Evolutionary conservation across 192 early-diverging fungal species (phyloP).

Genomic region (Coemansia nantahalensis): DNA sequence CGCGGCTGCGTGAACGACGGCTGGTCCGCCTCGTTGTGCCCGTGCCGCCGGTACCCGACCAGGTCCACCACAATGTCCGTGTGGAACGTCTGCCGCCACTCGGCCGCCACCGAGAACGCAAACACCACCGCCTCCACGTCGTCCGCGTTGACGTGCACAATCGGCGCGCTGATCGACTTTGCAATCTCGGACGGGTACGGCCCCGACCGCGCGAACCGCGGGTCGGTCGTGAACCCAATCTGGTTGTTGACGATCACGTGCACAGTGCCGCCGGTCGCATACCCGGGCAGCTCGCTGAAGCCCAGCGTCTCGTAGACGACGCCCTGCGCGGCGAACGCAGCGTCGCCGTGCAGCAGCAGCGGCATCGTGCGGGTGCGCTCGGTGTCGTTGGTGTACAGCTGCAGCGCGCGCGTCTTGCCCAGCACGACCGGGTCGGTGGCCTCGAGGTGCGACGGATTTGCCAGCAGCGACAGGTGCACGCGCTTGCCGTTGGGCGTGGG

Average conservation of each 20-base stretch:
- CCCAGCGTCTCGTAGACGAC: constrained; percentile 97
- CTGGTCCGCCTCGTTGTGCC: constrained; percentile 99
- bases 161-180: constrained; percentile 94
- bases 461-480: constrained; percentile 94
- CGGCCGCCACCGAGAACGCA: constrained; percentile 90
- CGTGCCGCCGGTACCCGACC: constrained; percentile 96
- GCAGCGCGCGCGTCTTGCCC: constrained; percentile 95
- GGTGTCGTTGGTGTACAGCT: constrained; percentile 90
- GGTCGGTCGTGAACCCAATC: constrained; percentile 99
- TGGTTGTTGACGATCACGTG: constrained; percentile 99
- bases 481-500: constrained; percentile 96
- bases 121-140: constrained; percentile 96
- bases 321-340: constrained; percentile 97
- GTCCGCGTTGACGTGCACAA: constrained; percentile 98
- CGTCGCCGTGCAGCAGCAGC: constrained; percentile 96
- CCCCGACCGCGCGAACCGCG: constrained; percentile 89
- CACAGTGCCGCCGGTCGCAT: constrained; percentile 95
- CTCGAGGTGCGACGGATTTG: constrained; percentile 99
- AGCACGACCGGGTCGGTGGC: constrained; percentile 97
- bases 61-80: constrained; percentile 96
- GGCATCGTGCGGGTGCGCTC: constrained; percentile 82
- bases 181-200: constrained; percentile 98
- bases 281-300: constrained; percentile 90
- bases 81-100: constrained; percentile 95
- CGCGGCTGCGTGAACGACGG: constrained; percentile 97